Evolutionary conservation across 2,329 filamentous ascomycete species (phyloP), one percentile per base, ranked within the genome.

Genomic region (Colletotrichum sidae): DNA sequence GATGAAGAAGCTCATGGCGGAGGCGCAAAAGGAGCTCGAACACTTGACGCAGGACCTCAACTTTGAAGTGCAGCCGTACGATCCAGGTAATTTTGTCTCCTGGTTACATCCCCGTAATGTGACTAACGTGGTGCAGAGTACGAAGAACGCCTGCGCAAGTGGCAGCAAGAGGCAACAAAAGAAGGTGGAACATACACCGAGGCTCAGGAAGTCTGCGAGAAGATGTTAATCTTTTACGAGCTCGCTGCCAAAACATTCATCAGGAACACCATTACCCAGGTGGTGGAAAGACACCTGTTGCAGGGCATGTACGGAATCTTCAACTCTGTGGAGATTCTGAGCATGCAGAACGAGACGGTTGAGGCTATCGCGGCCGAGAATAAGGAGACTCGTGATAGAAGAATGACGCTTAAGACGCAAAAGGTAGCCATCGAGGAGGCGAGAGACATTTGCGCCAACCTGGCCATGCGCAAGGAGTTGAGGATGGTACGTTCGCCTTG

Each of bases 211-310:
- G 83, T 85, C 0, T 70, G 85, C 34, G 83, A 85, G 72, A 85
- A 85, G 77, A 85, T 85, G 83, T 76, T 85, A 56, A 85, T 85
- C 67, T 85, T 83, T 75, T 85, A 85, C 67, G 83, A 85, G 67
- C 78, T 85, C 8, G 83, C 83, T 2, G 81, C 82, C 7, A 82
- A 83, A 70, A 82, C 81, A 53, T 85, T 84, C 64, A 84, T 83
- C 35, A 78, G 83, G 58, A 85, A 85, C 67, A 79, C 83, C 60
- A 84, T 85, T 58, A 84, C 82, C 0, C 83, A 85, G 64, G 82
- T 85, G 0, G 80, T 83, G 0, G 83, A 85, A 71, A 78, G 83
- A 0, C 83, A 85, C 60, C 74, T 85, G 3, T 76, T 85, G 10
- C 78, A 84, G 44, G 83, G 83, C 37, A 83, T 85, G 80, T 79